Conservation (phyloP, 2,329 filamentous ascomycete genomes). For the Colletotrichum noveboracense region DNA sequence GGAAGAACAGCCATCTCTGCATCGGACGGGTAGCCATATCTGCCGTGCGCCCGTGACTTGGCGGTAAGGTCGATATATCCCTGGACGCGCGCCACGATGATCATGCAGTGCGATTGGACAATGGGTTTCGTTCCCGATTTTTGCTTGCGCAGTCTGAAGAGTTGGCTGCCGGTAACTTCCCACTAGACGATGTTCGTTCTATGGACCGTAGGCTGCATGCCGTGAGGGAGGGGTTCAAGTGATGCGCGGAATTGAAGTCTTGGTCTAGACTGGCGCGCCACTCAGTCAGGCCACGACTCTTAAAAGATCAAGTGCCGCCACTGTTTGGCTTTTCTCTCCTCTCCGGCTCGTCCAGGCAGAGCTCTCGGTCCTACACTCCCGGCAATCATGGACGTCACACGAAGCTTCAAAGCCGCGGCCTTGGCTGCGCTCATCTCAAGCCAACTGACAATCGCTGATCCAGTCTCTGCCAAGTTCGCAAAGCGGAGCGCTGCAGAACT, state of each 20-base stretch:
- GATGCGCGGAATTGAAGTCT: neutral
- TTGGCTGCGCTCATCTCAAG: neutral
- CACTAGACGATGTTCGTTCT: neutral
- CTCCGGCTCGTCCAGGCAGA: neutral
- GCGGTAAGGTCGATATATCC: neutral
- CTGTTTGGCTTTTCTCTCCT: too few species aligned
- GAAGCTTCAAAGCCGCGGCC: neutral
- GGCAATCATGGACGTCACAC: neutral
- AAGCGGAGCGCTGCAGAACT: neutral
- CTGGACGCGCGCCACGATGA: neutral
- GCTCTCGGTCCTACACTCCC: neutral
- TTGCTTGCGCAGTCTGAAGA: neutral
- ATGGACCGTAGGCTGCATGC: neutral
- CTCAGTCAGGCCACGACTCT: neutral
- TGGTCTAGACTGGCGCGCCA: neutral
- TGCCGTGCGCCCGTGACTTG: neutral
- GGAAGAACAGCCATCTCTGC: neutral
- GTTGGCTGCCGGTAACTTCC: neutral
- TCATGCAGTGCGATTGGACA: neutral
- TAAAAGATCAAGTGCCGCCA: neutral
- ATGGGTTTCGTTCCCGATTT: neutral
- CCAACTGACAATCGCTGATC: neutral
- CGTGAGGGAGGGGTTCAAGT: neutral
- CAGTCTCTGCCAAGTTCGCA: neutral
- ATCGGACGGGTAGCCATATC: neutral